Base-by-base conservation (phyloP, 2,329 filamentous ascomycete genomes). In the Aspergillus sp. region DNA sequence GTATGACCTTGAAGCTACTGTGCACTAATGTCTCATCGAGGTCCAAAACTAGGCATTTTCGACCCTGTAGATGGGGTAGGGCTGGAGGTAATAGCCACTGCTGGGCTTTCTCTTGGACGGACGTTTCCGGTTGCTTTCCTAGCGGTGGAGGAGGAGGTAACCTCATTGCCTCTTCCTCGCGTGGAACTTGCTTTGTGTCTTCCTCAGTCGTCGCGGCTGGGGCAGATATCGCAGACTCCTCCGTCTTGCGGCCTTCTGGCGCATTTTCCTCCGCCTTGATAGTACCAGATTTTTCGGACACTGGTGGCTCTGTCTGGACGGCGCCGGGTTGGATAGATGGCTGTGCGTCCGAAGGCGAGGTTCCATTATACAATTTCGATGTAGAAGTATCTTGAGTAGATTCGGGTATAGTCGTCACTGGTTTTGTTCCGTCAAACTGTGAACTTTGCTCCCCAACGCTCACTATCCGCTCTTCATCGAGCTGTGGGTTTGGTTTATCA, bases 11-110 rank as follows among this genome's bases (percentile, higher is more conserved):
- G 79, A 99, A 99, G 66, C 95, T 98, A 75, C 95, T 98, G 79
- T 99, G 95, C 22, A 99, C 95, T 52, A 99, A 79, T 1, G 95
- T 99, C 76, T 99, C 95, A 66, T 99, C 95, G 60, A 99, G 80
- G 79, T 99, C 95, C 46, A 99, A 83, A 17, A 99, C 93, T 41
- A 99, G 80, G 68, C 95, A 99, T 76, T 99, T 99, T 71, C 90
- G 88, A 27, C 92, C 91, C 74, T 89, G 87, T 68, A 95, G 86
- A 66, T 90, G 88, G 24, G 91, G 88, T 41, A 87, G 82, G 64
- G 93, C 84, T 1, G 93, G 88, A n/a, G 92, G 92, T 54, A 99
- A 79, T 37, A 99, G 81, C 77, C 84, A 91, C 68, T 88, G 87
- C 64, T 85, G 85, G 50, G 81, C 77, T 68, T 83, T 74, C 46